Evolutionary conservation across 2,329 filamentous ascomycete species (phyloP), one percentile per base, ranked within the genome.

Genomic region (Aspergillus ochraceus): DNA sequence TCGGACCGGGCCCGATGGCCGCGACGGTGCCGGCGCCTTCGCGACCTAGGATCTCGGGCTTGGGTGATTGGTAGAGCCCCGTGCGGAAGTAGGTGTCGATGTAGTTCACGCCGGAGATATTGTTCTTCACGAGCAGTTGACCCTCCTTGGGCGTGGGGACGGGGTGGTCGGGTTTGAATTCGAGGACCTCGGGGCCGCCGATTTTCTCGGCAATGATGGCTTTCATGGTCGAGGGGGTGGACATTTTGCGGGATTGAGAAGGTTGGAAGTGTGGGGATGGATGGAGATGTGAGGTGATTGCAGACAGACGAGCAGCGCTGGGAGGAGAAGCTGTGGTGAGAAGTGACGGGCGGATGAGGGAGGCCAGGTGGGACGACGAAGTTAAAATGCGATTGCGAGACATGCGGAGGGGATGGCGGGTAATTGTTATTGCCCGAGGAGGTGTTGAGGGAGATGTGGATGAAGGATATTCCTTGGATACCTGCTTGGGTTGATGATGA

Each of bases 31-130:
- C 92, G 59, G 86, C 84, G 60, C 84, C 90, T 80, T 97, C 93
- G 68, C 89, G 88, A 62, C 93, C 92, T 20, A 94, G 88, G 54
- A 88, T 87, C 68, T 90, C 84, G 4, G 92, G 93, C 68, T 90
- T 86, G 1, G 79, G 73, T 0, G 89, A 83, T 1, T 87, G 80
- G 81, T 97, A 97, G 54, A 96, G 85, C 11, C 93, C 93, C 12
- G 84, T 87, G 73, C 93, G 91, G 84, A 93, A 96, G 79, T 97
- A 96, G 45, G 85, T 96, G 77, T 97, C 93, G 70, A 97, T 96
- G 78, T 85, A 97, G 78, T 97, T 97, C 62, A 97, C 81, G 60
- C 92, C 93, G 52, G 89, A 83, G 72, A 85, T 90, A 64, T 88
- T 86, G 76, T 96, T 96, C 77, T 89, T 90, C 60, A 97, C 85